These are phyloP conservation scores for Paramecium octaurelia DNA, from an alignment of 73 alveolate genomes.

Conservation along the genomic window DNA sequence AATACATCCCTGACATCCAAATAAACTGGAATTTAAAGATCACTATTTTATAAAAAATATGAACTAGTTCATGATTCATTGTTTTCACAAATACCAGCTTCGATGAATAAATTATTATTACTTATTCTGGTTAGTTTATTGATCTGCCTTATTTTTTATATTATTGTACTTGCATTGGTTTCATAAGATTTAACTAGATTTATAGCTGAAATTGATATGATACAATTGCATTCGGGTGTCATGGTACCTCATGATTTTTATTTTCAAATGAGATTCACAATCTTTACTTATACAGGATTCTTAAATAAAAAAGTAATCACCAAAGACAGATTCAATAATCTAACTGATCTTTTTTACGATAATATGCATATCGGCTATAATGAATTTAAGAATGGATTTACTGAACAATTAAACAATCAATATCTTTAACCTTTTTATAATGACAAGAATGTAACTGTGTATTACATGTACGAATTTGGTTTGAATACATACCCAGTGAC, in stretches of 20 bases:
- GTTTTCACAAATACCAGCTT: background rate
- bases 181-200: background rate
- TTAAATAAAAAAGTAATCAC: background rate
- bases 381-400: background rate
- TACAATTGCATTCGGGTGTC: background rate
- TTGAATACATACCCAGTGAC: background rate
- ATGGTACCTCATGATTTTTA: constrained; percentile 38
- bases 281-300: background rate
- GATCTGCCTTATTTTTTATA: background rate
- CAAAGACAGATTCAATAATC: background rate
- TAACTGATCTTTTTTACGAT: background rate
- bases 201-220: constrained; percentile 25
- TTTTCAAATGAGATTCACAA: background rate
- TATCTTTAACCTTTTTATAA: background rate
- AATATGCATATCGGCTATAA: background rate
- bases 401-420: background rate
- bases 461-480: background rate
- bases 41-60: background rate
- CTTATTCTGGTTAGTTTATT: background rate
- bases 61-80: background rate
- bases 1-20: background rate
- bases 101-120: background rate
- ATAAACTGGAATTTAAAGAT: background rate
- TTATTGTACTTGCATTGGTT: background rate
- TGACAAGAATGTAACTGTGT: background rate